Evolutionary conservation across 2,329 filamentous ascomycete genomes (phyloP).

Genomic region (Claviceps sp.): DNA sequence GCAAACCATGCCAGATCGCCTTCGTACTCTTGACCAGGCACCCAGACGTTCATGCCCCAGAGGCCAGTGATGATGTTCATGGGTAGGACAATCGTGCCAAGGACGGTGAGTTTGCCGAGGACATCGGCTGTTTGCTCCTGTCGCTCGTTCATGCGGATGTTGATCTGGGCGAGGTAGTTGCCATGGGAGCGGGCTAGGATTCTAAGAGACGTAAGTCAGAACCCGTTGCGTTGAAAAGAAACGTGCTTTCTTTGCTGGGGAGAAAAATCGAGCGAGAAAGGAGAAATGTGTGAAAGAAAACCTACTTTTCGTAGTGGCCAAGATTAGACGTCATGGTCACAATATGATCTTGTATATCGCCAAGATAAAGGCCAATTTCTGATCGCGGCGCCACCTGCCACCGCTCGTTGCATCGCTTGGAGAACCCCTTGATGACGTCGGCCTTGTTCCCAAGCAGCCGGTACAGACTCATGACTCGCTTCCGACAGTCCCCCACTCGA

Average conservation of each 20-base stretch:
- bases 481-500: constrained; percentile 83
- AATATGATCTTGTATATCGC: constrained; percentile 98
- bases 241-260: no score
- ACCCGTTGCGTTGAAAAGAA: no score
- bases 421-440: constrained; percentile 97
- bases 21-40: constrained; percentile 79
- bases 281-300: constrained; percentile 7
- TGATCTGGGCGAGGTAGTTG: constrained; percentile 98
- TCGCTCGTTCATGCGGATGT: constrained; percentile 96
- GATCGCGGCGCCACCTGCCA: constrained; percentile 92
- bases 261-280: background rate
- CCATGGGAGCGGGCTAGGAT: constrained; percentile 82
- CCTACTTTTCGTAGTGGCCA: constrained; percentile 89
- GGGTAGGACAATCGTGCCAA: constrained; percentile 91
- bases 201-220: constrained; percentile 18
- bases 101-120: constrained; percentile 82
- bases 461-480: constrained; percentile 95
- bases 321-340: constrained; percentile 97
- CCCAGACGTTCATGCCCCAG: constrained; percentile 98
- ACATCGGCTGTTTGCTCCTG: constrained; percentile 94
- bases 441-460: constrained; percentile 91
- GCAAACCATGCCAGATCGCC: constrained; percentile 63
- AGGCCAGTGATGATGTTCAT: constrained; percentile 99
- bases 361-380: constrained; percentile 93
- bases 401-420: constrained; percentile 93